phyloP scores from a whole-genome alignment of 805 yeast genomes.

The Candida multigemmis region DNA sequence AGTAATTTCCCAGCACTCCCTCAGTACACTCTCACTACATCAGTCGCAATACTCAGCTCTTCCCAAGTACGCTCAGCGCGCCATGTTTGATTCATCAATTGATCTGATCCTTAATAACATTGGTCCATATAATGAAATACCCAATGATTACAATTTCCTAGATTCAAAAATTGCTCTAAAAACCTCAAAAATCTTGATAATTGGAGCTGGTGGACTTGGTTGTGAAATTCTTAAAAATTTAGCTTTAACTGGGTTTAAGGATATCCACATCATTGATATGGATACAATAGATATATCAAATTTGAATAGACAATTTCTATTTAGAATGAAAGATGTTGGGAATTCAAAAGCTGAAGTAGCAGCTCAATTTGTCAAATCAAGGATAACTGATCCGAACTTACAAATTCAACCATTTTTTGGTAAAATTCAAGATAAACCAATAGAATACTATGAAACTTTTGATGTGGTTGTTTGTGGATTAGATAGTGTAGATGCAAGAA shows the following conservation, averaged over 20 bases:
- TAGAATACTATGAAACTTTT: constrained; percentile 58
- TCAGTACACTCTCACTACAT: no score
- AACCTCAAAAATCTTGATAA: constrained; percentile 25
- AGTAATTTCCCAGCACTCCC: no score
- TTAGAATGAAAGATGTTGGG: constrained; percentile 54
- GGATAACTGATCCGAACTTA: constrained; percentile 31
- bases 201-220: constrained; percentile 83
- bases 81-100: no score
- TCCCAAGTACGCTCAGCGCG: no score
- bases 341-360: constrained; percentile 60
- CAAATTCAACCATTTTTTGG: constrained; percentile 51
- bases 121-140: constrained; percentile 33
- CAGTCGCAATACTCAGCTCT: no score
- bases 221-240: constrained; percentile 72
- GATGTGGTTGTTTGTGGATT: constrained; percentile 76
- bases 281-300: constrained; percentile 75
- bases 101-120: constrained; percentile 11
- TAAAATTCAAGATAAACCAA: constrained; percentile 49
- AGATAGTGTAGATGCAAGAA: constrained; percentile 81
- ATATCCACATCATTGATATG: constrained; percentile 70
- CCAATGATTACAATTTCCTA: constrained; percentile 18
- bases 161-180: constrained; percentile 14
- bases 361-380: constrained; percentile 40
- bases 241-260: constrained; percentile 57
- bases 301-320: constrained; percentile 68